These are phyloP conservation scores for Cordyceps fumosorosea DNA, from an alignment of 2,329 filamentous ascomycete species.

Conservation along the genomic window DNA sequence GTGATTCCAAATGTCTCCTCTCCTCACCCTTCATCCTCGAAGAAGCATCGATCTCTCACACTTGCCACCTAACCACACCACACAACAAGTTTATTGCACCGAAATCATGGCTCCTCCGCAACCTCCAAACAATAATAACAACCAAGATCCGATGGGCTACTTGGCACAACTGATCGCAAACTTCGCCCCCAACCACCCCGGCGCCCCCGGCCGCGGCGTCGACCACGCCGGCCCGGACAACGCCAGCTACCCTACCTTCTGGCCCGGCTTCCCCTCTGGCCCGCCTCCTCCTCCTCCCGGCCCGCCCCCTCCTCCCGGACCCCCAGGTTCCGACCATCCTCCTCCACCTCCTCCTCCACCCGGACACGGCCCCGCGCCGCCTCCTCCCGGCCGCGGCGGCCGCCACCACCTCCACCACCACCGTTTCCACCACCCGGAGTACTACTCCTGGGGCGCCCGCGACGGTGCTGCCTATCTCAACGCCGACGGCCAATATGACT, in stretches of 20 bases:
- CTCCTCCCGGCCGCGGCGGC: conserved; percentile 13
- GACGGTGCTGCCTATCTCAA: not conserved
- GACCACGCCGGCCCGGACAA: conserved; percentile 19
- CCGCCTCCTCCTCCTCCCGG: not conserved
- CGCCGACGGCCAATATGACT: conserved; percentile 11
- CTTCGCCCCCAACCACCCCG: conserved; percentile 23
- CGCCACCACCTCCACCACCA: conserved; percentile 14
- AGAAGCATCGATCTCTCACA: not conserved
- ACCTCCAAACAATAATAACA: not conserved
- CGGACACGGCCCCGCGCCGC: not conserved
- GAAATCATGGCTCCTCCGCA: not conserved
- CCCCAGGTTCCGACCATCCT: conserved; percentile 13
- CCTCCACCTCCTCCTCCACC: conserved; percentile 11
- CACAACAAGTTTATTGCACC: not conserved
- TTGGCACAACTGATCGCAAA: conserved; percentile 28
- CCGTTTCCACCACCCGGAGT: conserved; percentile 16
- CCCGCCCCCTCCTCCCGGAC: conserved; percentile 13
- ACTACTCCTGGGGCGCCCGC: not conserved
- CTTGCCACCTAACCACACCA: not conserved
- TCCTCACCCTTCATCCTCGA: not conserved
- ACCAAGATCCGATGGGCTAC: not conserved
- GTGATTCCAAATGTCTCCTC: not conserved
- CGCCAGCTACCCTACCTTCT: conserved; percentile 20
- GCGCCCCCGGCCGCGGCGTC: conserved; percentile 28
- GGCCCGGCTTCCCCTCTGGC: conserved; percentile 29